These are phyloP conservation scores for Rutstroemia sp. DNA, from an alignment of 2,329 filamentous ascomycete species.

Conservation along the genomic window DNA sequence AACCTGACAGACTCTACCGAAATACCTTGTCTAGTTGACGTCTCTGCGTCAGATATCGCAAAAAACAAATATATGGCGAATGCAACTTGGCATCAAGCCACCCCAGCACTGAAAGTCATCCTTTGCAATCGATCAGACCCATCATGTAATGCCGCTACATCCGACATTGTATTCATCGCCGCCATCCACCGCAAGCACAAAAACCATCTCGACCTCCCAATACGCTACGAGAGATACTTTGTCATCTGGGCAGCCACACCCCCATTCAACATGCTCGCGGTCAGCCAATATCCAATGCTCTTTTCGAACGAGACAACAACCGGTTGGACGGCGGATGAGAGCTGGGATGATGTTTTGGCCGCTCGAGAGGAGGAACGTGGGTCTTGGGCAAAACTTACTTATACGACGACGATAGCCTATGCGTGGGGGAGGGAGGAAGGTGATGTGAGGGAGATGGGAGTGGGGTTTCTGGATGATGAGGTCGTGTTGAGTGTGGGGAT, in stretches of 20 bases:
- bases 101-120: constrained; percentile 32
- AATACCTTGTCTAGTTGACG: constrained; percentile 17
- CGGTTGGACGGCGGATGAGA: constrained; percentile 30
- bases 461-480: constrained; percentile 33
- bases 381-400: constrained; percentile 31
- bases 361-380: constrained; percentile 13
- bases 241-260: constrained; percentile 31
- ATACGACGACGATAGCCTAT: constrained; percentile 34
- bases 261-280: constrained; percentile 32
- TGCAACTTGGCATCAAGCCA: constrained; percentile 33
- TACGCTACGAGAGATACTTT: constrained; percentile 34
- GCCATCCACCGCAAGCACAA: constrained; percentile 33
- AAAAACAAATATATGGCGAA: constrained; percentile 12
- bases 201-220: constrained; percentile 29
- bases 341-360: constrained; percentile 28
- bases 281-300: constrained; percentile 30
- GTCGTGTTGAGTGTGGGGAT: constrained; percentile 33
- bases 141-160: constrained; percentile 18
- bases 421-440: constrained; percentile 29
- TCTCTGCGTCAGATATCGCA: constrained; percentile 9
- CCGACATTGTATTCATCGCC: constrained; percentile 30
- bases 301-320: constrained; percentile 32
- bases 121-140: constrained; percentile 29
- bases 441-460: constrained; percentile 29
- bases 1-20: constrained; percentile 18